Evolutionary conservation across 2,329 filamentous ascomycete genomes (phyloP), one percentile per base, ranked within the genome.

Genomic region (Aciculosporium take): DNA sequence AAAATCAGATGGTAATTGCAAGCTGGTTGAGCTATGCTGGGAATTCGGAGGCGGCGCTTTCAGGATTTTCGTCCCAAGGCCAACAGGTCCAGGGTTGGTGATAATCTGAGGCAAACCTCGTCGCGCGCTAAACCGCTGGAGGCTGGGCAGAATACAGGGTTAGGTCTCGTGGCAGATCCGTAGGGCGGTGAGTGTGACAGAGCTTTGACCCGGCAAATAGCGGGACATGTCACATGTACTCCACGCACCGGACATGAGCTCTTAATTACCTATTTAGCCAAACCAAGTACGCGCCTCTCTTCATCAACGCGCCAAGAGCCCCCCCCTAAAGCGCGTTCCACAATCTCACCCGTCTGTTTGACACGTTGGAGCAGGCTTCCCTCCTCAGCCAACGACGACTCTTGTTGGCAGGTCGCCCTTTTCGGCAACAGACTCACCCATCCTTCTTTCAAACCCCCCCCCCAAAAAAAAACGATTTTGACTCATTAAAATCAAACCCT

Each of bases 221-320:
- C n/a, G n/a, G n/a, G n/a, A n/a, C n/a, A n/a, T n/a, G n/a, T n/a
- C n/a, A n/a, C n/a, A n/a, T n/a, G n/a, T n/a, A n/a, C n/a, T n/a
- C n/a, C n/a, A n/a, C n/a, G n/a, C n/a, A n/a, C n/a, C n/a, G n/a
- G n/a, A n/a, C n/a, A n/a, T n/a, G n/a, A n/a, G n/a, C n/a, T n/a
- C n/a, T n/a, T n/a, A n/a, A n/a, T n/a, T n/a, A n/a, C n/a, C n/a
- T n/a, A n/a, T n/a, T n/a, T n/a, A n/a, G n/a, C n/a, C n/a, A n/a
- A n/a, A n/a, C n/a, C n/a, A n/a, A n/a, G n/a, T n/a, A n/a, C n/a
- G n/a, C n/a, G n/a, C n/a, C n/a, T n/a, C n/a, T n/a, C n/a, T n/a
- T n/a, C n/a, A n/a, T 56, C 52, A 56, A 56, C 54, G 54, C 54
- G 54, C 36, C 48, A 44, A 37, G 44, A 42, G 40, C 45, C 48